phyloP scores from a whole-genome alignment of 306 rosid species.

The Ziziphus jujuba region DNA sequence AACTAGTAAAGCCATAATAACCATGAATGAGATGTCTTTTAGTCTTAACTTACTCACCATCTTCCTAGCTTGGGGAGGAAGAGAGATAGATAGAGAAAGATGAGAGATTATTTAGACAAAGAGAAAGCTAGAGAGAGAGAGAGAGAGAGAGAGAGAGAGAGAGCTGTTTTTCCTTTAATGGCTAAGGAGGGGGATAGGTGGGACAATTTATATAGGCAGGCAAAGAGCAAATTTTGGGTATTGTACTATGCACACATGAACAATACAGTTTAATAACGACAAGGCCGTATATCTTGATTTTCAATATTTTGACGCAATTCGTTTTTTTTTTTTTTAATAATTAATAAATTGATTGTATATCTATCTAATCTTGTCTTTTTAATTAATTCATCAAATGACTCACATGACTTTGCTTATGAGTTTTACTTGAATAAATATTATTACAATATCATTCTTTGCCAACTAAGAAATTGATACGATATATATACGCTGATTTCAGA shows the following conservation, averaged over 20 bases:
- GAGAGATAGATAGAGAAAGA: neutral
- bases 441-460: conserved; percentile 14
- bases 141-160: neutral
- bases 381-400: conserved; percentile 17
- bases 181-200: neutral
- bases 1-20: conserved; percentile 26
- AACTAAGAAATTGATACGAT: neutral
- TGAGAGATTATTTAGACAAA: too few relatives aligned
- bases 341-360: neutral
- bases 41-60: conserved; percentile 34
- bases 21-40: conserved; percentile 29
- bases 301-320: neutral
- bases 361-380: neutral
- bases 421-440: conserved; percentile 13
- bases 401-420: conserved; percentile 9
- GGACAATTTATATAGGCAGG: conserved; percentile 38
- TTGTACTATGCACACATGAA: conserved; percentile 53
- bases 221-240: neutral
- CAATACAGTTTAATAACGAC: conserved; percentile 26
- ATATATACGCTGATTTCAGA: conserved; percentile 2
- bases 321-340: neutral
- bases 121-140: conserved; percentile 18
- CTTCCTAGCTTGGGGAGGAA: conserved; percentile 2
- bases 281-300: neutral
- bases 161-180: neutral